Evolutionary conservation across 306 rosid species (phyloP).

Genomic region (Castanea sativa): DNA sequence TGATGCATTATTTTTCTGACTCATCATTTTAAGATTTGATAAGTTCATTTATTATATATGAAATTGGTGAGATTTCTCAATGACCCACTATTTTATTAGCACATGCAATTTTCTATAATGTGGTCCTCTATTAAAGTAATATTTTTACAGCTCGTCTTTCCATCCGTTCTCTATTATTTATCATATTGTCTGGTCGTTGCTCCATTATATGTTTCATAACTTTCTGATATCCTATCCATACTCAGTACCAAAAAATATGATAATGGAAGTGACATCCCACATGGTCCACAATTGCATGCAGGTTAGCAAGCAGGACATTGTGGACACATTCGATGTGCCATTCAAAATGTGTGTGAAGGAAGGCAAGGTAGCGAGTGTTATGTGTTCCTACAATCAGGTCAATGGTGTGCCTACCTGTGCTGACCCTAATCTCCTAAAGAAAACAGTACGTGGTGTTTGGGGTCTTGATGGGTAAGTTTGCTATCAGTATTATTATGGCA

Average conservation of each 20-base stretch:
- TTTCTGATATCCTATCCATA: neutral
- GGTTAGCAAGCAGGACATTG: constrained; percentile 92
- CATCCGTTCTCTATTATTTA: neutral
- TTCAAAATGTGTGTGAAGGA: constrained; percentile 87
- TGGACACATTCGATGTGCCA: constrained; percentile 85
- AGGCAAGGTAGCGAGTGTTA: constrained; percentile 87
- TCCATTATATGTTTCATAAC: no score
- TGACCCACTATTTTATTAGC: no score
- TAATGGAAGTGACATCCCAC: no score
- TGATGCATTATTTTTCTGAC: no score
- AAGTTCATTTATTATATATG: no score
- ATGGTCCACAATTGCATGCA: constrained; percentile 5
- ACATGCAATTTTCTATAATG: no score
- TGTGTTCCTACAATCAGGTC: constrained; percentile 95
- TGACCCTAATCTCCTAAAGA: constrained; percentile 78
- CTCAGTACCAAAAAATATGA: no score
- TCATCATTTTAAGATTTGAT: no score
- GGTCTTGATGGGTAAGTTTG: constrained; percentile 63
- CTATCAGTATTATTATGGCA: no score
- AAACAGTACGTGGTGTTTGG: constrained; percentile 72
- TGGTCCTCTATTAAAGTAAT: no score
- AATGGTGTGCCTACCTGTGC: constrained; percentile 98
- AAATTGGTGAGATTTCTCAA: no score
- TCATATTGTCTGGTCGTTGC: constrained; percentile 1
- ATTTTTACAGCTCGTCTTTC: neutral